Percentiles rank a stretch among this genome's conserved stretches.
Conservation (phyloP, 257 asterid species). For the Paulownia fortunei region DNA sequence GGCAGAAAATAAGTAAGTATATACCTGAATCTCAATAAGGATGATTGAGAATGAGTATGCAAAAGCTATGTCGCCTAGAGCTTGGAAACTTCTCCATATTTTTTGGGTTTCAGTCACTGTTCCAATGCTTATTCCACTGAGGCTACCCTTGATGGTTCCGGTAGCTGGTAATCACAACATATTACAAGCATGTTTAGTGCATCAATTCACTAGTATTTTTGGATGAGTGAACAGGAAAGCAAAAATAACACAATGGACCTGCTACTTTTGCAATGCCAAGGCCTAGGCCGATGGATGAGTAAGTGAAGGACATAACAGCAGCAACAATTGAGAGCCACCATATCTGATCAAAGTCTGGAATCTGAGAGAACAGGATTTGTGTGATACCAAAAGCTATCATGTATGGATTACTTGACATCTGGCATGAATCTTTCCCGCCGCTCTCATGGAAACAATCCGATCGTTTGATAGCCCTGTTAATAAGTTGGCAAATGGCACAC, state of each 20-base stretch:
- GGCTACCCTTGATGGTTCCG: constrained; percentile 53
- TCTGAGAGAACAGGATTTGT: constrained; percentile 61
- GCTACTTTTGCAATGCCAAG: constrained; percentile 51
- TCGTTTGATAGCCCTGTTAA: constrained; percentile 56
- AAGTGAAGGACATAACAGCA: constrained; percentile 62
- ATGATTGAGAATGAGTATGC: constrained; percentile 61
- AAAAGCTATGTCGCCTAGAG: constrained; percentile 57
- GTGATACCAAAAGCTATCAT: constrained; percentile 58
- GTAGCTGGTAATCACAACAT: constrained; percentile 31
- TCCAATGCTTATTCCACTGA: constrained; percentile 65
- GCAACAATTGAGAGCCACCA: constrained; percentile 62
- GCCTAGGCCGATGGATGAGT: constrained; percentile 60
- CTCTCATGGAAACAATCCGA: constrained; percentile 60
- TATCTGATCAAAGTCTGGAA: constrained; percentile 58
- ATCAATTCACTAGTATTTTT: too few species aligned
- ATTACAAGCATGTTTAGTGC: background rate
- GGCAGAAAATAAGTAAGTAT: too few species aligned
- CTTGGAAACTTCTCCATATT: constrained; percentile 66
- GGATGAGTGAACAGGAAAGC: too few species aligned
- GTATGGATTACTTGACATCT: constrained; percentile 60
- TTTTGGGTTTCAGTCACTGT: constrained; percentile 55
- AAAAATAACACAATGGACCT: too few species aligned
- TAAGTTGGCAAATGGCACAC: background rate
- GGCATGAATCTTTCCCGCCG: constrained; percentile 54
- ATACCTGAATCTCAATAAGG: constrained; percentile 60